Base-by-base conservation (phyloP, 2,329 filamentous ascomycete genomes). In the Aureobasidium sp. region DNA sequence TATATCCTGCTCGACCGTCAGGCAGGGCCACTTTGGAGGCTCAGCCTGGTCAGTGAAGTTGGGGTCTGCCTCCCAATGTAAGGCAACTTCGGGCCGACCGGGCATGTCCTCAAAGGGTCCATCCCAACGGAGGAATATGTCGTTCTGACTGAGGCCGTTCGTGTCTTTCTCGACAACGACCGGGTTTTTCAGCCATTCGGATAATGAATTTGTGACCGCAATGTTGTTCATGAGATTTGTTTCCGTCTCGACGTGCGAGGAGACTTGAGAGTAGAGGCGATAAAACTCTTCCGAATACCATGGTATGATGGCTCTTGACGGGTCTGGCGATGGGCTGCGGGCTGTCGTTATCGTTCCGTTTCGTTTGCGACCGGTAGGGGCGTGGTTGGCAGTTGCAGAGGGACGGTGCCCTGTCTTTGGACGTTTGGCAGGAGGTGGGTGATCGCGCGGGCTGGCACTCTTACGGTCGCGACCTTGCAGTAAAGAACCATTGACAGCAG, bases 211-310 rank as follows among this genome's bases (percentile, higher is more conserved):
- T 4, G 89, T 87, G 39, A 96, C 86, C 39, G 80, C 81, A 12
- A 97, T 82, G 67, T 85, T 90, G 47, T 85, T 86, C 70, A 91
- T 92, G 0, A 88, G 85, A 71, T 96, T 97, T 64, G 85, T 88
- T 61, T 87, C 81, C 9, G 85, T 73, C 78, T 84, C 66, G 63
- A 85, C 80, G 3, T 62, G 63, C 17, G 60, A 52, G n/a, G 59
- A 54, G 17, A 57, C 37, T 31, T 61, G 62, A n/a, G 61, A 45
- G 61, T 72, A 72, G 35, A 91, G 79, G 31, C 86, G 83, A 66
- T 90, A 79, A 69, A 96, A 96, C 52, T 88, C 86, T 56, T 82
- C 67, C 52, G 72, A 73, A 64, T 73, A 74, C 24, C 66, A 58
- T 24, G 68, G 68, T 42, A 70, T 68, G 17, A 61, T 53, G 9